Percentiles rank a stretch among this genome's conserved stretches.
phyloP scores from a whole-genome alignment of 148 eudicot species.

The Cornus suecica region DNA sequence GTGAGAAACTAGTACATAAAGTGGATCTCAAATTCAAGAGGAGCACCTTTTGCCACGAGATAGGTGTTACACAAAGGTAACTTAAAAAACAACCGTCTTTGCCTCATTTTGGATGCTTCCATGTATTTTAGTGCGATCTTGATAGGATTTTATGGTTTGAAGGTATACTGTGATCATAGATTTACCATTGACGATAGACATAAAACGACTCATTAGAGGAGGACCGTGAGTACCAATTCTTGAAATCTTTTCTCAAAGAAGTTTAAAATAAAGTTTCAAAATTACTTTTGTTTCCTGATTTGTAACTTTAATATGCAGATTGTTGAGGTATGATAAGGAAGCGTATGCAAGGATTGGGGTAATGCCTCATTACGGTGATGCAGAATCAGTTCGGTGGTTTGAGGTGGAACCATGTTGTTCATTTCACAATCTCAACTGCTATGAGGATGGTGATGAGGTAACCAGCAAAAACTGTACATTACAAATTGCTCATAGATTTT shows the following conservation, averaged over 20 bases:
- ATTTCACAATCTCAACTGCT: conserved; percentile 22
- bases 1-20: conserved; percentile 39
- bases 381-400: conserved; percentile 20
- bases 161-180: conserved; percentile 40
- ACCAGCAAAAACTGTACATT: not conserved
- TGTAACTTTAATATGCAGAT: conserved; percentile 13
- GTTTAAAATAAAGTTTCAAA: not conserved
- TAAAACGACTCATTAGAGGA: conserved; percentile 29
- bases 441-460: conserved; percentile 27
- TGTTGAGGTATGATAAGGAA: conserved; percentile 17
- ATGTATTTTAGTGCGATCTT: not conserved
- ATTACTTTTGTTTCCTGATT: too few relatives aligned
- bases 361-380: conserved; percentile 27
- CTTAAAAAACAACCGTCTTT: not conserved
- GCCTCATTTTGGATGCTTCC: not conserved
- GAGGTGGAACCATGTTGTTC: conserved; percentile 11
- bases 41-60: conserved; percentile 40
- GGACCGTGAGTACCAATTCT: conserved; percentile 32
- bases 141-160: too few relatives aligned
- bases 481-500: too few relatives aligned
- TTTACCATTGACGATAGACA: conserved; percentile 33
- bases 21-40: conserved; percentile 35
- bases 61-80: conserved; percentile 38
- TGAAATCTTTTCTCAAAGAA: not conserved
- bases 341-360: too few relatives aligned